phyloP scores from a whole-genome alignment of 2,329 filamentous ascomycete genomes.

The Bipolaris gigantea region DNA sequence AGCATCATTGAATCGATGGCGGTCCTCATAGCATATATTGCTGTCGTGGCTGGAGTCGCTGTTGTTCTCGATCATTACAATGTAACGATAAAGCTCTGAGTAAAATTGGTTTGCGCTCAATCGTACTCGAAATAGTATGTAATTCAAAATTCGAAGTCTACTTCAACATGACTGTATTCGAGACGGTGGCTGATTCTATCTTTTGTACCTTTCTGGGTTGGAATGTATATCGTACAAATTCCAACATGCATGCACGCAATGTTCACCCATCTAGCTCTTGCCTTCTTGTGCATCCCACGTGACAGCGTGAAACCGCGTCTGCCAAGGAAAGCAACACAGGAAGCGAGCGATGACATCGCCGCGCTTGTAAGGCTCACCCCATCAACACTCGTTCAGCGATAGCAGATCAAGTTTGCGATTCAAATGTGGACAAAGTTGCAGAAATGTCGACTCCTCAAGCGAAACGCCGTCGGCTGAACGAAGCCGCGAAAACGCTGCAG shows the following conservation, averaged over 20 bases:
- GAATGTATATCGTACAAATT: no score
- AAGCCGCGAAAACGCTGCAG: slow-evolving; percentile 60
- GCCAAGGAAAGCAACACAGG: neutral
- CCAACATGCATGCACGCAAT: neutral
- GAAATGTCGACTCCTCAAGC: slow-evolving; percentile 55
- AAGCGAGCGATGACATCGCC: slow-evolving; percentile 10
- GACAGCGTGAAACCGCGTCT: slow-evolving; percentile 9
- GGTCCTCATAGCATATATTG: slow-evolving; percentile 74
- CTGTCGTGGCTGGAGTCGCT: slow-evolving; percentile 67
- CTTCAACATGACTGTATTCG: neutral
- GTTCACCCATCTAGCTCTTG: neutral
- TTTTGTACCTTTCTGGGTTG: neutral
- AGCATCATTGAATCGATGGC: slow-evolving; percentile 67
- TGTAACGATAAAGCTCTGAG: slow-evolving; percentile 67
- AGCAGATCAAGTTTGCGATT: neutral
- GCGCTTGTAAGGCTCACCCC: neutral
- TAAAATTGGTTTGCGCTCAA: neutral
- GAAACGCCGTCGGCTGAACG: slow-evolving; percentile 66
- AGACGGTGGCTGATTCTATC: neutral
- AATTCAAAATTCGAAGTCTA: neutral
- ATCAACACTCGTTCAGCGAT: neutral
- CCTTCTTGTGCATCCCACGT: neutral
- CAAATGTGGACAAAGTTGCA: slow-evolving; percentile 19
- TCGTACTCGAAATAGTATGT: neutral
- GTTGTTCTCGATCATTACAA: slow-evolving; percentile 66